A percentile compares a stretch with the other conserved stretches of the same genome.
These are phyloP conservation scores for Otatea glauca DNA, from an alignment of 176 grass and related monocot species.

Conservation along the genomic window DNA sequence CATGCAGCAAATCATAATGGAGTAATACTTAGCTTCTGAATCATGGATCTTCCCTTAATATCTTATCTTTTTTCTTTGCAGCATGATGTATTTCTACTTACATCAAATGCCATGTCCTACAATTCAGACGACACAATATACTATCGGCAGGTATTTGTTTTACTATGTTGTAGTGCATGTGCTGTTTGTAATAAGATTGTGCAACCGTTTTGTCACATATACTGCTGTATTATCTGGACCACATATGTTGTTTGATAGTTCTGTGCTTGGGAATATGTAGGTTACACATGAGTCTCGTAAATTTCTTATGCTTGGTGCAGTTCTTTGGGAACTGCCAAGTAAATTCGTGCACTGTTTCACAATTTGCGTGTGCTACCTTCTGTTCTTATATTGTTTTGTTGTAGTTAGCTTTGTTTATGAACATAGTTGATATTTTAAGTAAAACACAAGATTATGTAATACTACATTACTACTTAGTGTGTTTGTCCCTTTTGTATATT, in stretches of 20 bases:
- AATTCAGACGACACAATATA: conserved; percentile 79
- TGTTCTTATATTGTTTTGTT: neutral
- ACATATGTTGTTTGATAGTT: conserved; percentile 5
- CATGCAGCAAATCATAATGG: conserved; percentile 29
- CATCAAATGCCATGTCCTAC: conserved; percentile 81
- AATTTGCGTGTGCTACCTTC: neutral
- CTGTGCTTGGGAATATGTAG: neutral
- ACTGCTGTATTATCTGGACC: conserved; percentile 22
- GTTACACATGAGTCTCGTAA: neutral
- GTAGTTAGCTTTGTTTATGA: neutral
- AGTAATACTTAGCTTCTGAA: neutral
- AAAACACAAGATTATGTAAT: neutral
- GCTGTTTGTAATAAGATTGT: conserved; percentile 23
- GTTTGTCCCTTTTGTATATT: neutral
- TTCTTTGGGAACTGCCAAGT: conserved; percentile 12
- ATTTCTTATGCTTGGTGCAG: neutral
- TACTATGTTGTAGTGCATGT: conserved; percentile 8
- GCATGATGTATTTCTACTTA: conserved; percentile 80
- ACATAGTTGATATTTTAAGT: neutral
- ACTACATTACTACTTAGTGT: neutral
- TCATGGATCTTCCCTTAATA: neutral
- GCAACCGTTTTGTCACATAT: neutral
- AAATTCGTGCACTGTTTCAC: neutral
- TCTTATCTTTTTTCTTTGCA: conserved; percentile 35
- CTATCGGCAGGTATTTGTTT: conserved; percentile 64